Conservation (phyloP, 257 asterid species). For the Solanum okadae region DNA sequence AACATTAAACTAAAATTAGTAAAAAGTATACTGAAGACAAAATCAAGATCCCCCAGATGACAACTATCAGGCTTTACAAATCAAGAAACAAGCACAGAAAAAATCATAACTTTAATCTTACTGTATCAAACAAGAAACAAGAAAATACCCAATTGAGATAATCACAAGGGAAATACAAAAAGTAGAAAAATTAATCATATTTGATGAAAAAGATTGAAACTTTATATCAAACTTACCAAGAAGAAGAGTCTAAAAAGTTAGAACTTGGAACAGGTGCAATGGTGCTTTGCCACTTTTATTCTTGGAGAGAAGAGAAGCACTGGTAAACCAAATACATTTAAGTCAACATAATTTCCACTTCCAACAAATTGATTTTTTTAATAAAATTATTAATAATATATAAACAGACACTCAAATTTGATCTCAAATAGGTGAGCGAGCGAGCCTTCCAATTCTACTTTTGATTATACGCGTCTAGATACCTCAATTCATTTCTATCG, state of each 20-base stretch:
- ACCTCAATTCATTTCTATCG: not conserved
- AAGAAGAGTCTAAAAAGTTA: not conserved
- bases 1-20: not conserved
- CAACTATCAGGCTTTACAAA: not conserved
- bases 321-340: not conserved
- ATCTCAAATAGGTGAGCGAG: fast-evolving
- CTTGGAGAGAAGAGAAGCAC: not conserved
- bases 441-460: not conserved
- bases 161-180: not conserved
- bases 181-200: not conserved
- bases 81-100: not conserved
- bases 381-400: not conserved
- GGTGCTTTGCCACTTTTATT: not conserved
- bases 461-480: too few species aligned
- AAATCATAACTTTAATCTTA: not conserved
- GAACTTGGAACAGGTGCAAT: not conserved
- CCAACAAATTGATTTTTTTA: not conserved
- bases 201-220: not conserved
- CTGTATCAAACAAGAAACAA: not conserved
- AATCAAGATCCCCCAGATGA: not conserved
- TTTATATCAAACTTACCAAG: not conserved
- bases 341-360: slow-evolving; percentile 6
- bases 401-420: not conserved
- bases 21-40: not conserved
- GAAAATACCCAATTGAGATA: slow-evolving; percentile 1